phyloP scores from a whole-genome alignment of 2,329 filamentous ascomycete genomes.

The Colletotrichum incanum region DNA sequence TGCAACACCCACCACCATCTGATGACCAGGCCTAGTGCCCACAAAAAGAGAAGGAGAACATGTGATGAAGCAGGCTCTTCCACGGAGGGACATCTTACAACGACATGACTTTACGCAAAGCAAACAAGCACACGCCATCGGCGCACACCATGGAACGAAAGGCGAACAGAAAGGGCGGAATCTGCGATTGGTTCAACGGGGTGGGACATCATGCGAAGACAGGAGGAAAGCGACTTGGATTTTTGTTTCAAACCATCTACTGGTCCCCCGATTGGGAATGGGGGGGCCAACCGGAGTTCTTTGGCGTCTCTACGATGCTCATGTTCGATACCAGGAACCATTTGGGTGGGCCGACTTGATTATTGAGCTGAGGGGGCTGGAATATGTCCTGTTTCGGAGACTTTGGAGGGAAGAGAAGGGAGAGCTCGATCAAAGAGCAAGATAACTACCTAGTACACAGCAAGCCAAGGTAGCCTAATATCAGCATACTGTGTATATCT shows the following conservation, averaged over 20 bases:
- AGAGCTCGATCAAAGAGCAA: conserved; percentile 9
- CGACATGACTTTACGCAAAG: conserved; percentile 40
- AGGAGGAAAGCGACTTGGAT: conserved; percentile 36
- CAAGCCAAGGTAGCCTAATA: conserved; percentile 37
- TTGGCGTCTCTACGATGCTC: conserved; percentile 44
- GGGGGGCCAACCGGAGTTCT: conserved; percentile 38
- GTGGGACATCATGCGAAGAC: conserved; percentile 38
- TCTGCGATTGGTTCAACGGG: conserved; percentile 27
- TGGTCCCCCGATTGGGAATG: conserved; percentile 8
- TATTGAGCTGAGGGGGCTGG: conserved; percentile 12
- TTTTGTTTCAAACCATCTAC: conserved; percentile 33
- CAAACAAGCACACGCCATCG: conserved; percentile 29
- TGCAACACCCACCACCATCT: conserved; percentile 13
- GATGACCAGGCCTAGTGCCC: conserved; percentile 35
- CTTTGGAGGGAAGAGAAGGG: background rate
- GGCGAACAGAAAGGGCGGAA: conserved; percentile 21
- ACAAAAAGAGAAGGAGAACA: conserved; percentile 26
- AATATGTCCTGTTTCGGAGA: conserved; percentile 24
- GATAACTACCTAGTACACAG: conserved; percentile 30
- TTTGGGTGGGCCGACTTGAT: conserved; percentile 26
- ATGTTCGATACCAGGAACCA: conserved; percentile 44
- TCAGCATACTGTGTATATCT: conserved; percentile 41
- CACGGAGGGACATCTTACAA: conserved; percentile 32
- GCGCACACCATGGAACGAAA: conserved; percentile 32
- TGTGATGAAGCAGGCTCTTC: conserved; percentile 44